Evolutionary conservation across 164 flowering plant genomes (phyloP), one percentile per base, ranked within the genome.

Genomic region (Tetrastigma voinierianum): DNA sequence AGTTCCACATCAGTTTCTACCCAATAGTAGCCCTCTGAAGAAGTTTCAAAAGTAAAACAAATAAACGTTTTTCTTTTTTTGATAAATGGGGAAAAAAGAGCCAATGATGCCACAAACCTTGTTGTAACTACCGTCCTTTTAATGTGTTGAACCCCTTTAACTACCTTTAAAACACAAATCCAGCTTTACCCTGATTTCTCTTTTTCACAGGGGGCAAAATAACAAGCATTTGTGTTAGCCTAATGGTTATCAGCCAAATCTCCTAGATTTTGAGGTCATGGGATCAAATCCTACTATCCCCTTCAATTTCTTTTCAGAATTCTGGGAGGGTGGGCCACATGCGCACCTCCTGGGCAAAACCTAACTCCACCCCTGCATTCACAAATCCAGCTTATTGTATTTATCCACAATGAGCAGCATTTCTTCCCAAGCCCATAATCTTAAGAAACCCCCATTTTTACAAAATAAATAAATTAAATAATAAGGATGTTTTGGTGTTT

Each of bases 1-100:
- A 58, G 66, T 25, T 18, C 21, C 6, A 11, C 2, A 62, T 74
- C 20, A 62, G 62, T 45, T 43, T 2, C 15, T 6, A 57, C 57
- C 47, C 2, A 2, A n/a, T 10, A 18, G 55, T 68, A 63, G 46
- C 49, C 13, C 64, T 10, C n/a, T 4, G 14, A 13, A 46, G 46
- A 61, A 46, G 63, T 18, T 18, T n/a, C 19, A 18, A 59, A 10
- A 60, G 11, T 15, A 3, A 46, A 46, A 61, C 18, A n/a, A 61
- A 46, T 61, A 8, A 61, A 46, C 32, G n/a, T n/a, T n/a, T n/a
- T 15, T 44, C 2, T 25, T 25, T 25, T 25, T 25, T 25, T 25
- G 2, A 0, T 25, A 5, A 25, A 2, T 25, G 32, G 32, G 5
- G 5, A 3, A 25, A 25, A n/a, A n/a, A n/a, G n/a, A n/a, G n/a